phyloP scores from a whole-genome alignment of 2,329 filamentous ascomycete genomes.

The Geosmithia flava region DNA sequence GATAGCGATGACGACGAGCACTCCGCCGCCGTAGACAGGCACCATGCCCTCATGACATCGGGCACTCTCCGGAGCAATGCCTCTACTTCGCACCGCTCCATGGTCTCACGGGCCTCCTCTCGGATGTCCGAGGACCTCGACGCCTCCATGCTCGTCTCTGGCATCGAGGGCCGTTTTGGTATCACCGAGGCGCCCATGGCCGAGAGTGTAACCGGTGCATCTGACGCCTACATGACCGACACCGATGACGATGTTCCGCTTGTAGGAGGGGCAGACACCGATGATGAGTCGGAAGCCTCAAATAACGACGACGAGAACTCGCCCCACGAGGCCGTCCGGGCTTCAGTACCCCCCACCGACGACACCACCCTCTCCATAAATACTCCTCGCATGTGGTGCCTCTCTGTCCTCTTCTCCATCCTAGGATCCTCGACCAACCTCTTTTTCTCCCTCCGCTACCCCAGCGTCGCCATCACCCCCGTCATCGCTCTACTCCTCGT shows the following conservation, averaged over 20 bases:
- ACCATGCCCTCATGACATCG: conserved; percentile 19
- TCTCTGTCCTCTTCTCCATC: conserved; percentile 70
- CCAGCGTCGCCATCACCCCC: conserved; percentile 78
- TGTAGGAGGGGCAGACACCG: conserved; percentile 16
- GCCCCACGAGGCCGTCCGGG: conserved; percentile 66
- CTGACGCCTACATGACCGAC: conserved; percentile 27
- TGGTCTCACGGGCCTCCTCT: conserved; percentile 17
- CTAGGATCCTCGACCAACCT: conserved; percentile 75
- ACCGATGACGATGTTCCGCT: conserved; percentile 21
- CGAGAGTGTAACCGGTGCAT: conserved; percentile 21
- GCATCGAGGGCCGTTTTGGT: conserved; percentile 40
- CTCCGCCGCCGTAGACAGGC: conserved; percentile 13
- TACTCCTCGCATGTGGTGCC: conserved; percentile 75
- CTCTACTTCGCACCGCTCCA: conserved; percentile 15
- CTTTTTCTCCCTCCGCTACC: conserved; percentile 84
- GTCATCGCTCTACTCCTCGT: conserved; percentile 79
- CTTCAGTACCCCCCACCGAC: conserved; percentile 66
- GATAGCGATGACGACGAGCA: conserved; percentile 16
- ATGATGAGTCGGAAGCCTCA: conserved; percentile 23
- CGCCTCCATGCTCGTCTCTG: conserved; percentile 35
- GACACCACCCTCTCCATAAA: conserved; percentile 70
- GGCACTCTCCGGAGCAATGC: conserved; percentile 18
- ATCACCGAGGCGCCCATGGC: conserved; percentile 34
- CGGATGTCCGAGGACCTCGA: conserved; percentile 36
- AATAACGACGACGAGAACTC: conserved; percentile 54